Percentiles rank a stretch among this genome's conserved stretches.
These are phyloP conservation scores for Cystofilobasidium capitatum DNA, from an alignment of 768 basidiomycete species.

Conservation along the genomic window DNA sequence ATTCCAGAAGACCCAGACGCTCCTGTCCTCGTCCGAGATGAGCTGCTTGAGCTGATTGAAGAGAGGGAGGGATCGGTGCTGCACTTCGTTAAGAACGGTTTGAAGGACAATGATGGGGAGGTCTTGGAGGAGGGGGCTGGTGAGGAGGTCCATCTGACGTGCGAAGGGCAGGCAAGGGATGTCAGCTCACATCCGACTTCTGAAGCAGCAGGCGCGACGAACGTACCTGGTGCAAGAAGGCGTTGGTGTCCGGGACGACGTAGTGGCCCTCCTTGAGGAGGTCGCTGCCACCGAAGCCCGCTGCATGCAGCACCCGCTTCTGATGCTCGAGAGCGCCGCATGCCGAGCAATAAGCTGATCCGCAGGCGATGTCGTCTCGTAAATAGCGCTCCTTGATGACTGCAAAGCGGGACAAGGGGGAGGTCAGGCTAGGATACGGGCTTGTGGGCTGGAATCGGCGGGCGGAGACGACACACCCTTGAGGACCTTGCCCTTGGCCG, in stretches of 20 bases:
- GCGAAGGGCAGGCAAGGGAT: background rate
- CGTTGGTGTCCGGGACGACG: slow-evolving; percentile 86
- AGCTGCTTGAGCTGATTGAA: slow-evolving; percentile 85
- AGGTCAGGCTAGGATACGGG: too few species aligned
- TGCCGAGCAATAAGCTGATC: slow-evolving; percentile 56
- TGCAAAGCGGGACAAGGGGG: slow-evolving; percentile 33
- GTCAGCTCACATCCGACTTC: background rate
- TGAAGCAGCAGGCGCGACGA: slow-evolving; percentile 20
- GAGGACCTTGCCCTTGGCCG: slow-evolving; percentile 81
- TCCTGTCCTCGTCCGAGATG: slow-evolving; percentile 55
- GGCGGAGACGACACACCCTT: slow-evolving; percentile 53
- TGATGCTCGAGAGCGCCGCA: slow-evolving; percentile 45
- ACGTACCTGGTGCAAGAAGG: slow-evolving; percentile 76
- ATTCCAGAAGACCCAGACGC: slow-evolving; percentile 43
- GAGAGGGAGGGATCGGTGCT: slow-evolving; percentile 82
- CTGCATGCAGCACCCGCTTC: slow-evolving; percentile 49
- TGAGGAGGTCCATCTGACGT: slow-evolving; percentile 81
- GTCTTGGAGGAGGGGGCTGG: slow-evolving; percentile 60
- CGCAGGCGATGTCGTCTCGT: slow-evolving; percentile 81
- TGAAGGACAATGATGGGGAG: slow-evolving; percentile 77
- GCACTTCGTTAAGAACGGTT: slow-evolving; percentile 91
- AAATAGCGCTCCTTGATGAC: slow-evolving; percentile 91
- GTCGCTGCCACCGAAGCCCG: slow-evolving; percentile 44
- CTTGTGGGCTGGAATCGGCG: background rate
- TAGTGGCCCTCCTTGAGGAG: slow-evolving; percentile 48